Conservation (phyloP, 1,139 yeast species). For the Nakaseomyces bracarensis region DNA sequence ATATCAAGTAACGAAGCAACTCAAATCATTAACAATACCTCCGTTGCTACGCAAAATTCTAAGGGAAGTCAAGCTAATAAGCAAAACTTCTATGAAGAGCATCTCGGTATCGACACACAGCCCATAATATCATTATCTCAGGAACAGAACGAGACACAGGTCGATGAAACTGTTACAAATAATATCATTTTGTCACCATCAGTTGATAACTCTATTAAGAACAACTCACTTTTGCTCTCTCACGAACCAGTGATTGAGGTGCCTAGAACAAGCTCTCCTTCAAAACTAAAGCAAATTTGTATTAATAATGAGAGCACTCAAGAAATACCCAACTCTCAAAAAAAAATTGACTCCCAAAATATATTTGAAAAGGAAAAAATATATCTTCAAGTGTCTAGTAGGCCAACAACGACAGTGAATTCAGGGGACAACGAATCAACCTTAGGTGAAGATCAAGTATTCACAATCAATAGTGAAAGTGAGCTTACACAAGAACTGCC, state of each 20-base stretch:
- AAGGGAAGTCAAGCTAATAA: not conserved
- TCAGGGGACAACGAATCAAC: not conserved
- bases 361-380: conserved; percentile 9
- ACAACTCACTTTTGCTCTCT: conserved; percentile 2
- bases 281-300: conserved; percentile 6
- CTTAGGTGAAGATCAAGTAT: conserved; percentile 8
- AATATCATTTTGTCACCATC: not conserved
- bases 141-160: not conserved
- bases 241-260: conserved; percentile 15
- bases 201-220: not conserved
- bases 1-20: conserved; percentile 1
- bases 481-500: conserved; percentile 30
- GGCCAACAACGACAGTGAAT: conserved; percentile 6
- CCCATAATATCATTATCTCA: conserved; percentile 1
- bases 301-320: not conserved
- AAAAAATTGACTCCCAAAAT: conserved; percentile 4
- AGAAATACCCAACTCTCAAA: not conserved
- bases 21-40: not conserved
- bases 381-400: conserved; percentile 12
- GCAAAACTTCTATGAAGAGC: not conserved
- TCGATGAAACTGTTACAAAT: not conserved
- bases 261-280: conserved; percentile 22
- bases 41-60: not conserved
- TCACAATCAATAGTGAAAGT: conserved; percentile 20
- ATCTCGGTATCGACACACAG: not conserved